Conservation (phyloP, 179 eudicot species). For the Corrigiola litoralis region DNA sequence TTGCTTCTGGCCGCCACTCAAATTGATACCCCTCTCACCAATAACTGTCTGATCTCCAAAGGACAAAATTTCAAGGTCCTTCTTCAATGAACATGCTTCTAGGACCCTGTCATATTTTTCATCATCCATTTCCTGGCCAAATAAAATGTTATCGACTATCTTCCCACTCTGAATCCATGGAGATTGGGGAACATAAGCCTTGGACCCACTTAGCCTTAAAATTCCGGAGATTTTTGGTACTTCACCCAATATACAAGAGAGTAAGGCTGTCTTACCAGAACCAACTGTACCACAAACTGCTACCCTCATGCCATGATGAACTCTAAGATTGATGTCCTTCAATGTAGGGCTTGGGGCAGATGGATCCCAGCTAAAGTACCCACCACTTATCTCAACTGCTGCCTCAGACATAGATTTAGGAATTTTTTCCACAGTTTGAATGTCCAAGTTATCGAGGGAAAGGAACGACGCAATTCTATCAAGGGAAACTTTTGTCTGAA, state of each 20-base stretch:
- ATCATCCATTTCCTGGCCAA: slow-evolving; percentile 53
- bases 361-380: slow-evolving; percentile 67
- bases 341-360: slow-evolving; percentile 39
- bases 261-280: slow-evolving; percentile 78
- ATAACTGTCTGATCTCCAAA: slow-evolving; percentile 69
- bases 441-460: slow-evolving; percentile 55
- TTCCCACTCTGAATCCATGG: slow-evolving; percentile 78
- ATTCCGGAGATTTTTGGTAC: slow-evolving; percentile 65
- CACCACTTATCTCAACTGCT: slow-evolving; percentile 54
- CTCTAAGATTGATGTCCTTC: slow-evolving; percentile 50
- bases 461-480: slow-evolving; percentile 69
- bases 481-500: slow-evolving; percentile 79
- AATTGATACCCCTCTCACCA: slow-evolving; percentile 69
- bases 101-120: slow-evolving; percentile 48
- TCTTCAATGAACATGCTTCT: slow-evolving; percentile 59
- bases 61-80: slow-evolving; percentile 55
- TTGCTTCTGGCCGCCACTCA: slow-evolving; percentile 80
- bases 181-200: slow-evolving; percentile 65
- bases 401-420: slow-evolving; percentile 35
- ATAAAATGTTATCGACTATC: slow-evolving; percentile 63
- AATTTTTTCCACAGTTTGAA: slow-evolving; percentile 43
- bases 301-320: slow-evolving; percentile 61
- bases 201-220: slow-evolving; percentile 46
- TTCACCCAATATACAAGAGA: slow-evolving; percentile 78
- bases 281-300: slow-evolving; percentile 89